phyloP scores from a whole-genome alignment of 2,329 filamentous ascomycete species.

The Atkinsonella texensis region DNA sequence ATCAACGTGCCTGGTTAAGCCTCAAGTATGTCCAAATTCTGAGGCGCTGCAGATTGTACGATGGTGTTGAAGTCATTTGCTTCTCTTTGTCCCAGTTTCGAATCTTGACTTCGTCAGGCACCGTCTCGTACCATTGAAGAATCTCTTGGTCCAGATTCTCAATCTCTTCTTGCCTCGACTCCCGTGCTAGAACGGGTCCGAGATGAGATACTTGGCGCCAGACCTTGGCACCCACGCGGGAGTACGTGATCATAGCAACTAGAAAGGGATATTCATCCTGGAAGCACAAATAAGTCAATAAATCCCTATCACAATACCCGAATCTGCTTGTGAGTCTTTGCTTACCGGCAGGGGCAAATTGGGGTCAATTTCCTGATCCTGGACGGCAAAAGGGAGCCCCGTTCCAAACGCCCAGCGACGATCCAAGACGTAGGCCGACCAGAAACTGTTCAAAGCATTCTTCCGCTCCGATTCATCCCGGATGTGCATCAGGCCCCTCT shows the following conservation, averaged over 20 bases:
- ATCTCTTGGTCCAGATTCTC: conserved; percentile 74
- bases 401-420: conserved; percentile 83
- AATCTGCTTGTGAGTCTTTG: conserved; percentile 3
- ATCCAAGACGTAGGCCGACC: conserved; percentile 78
- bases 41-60: conserved; percentile 58
- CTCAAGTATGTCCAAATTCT: conserved; percentile 77
- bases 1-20: conserved; percentile 53
- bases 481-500: conserved; percentile 60
- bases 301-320: not conserved
- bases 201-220: conserved; percentile 70
- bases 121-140: conserved; percentile 70
- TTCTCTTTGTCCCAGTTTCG: conserved; percentile 47
- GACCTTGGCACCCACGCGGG: conserved; percentile 70
- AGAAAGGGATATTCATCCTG: conserved; percentile 55
- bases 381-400: conserved; percentile 72
- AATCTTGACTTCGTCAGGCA: conserved; percentile 49
- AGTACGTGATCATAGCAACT: conserved; percentile 75
- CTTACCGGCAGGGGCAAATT: conserved; percentile 67
- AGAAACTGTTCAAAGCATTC: conserved; percentile 63
- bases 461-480: conserved; percentile 55
- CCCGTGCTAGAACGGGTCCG: conserved; percentile 46
- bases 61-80: conserved; percentile 40
- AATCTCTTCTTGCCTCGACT: conserved; percentile 62
- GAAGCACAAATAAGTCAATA: not conserved
- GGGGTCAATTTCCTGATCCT: conserved; percentile 77